Conservation (phyloP, 148 eudicot genomes). For the Drosera capensis region DNA sequence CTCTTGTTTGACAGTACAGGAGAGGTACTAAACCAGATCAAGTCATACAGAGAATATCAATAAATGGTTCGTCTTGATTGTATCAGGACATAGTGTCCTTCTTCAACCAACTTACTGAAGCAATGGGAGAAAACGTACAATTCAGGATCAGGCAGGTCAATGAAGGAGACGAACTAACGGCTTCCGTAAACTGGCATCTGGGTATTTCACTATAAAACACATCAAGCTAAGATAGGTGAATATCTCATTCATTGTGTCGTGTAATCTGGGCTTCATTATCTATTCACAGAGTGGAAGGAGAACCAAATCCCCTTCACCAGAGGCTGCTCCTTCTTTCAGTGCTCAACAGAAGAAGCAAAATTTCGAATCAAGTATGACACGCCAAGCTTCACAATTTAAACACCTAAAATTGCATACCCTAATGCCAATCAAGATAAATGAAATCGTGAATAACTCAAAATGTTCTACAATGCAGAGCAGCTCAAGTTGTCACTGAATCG, state of each 20-base stretch:
- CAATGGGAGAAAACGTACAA: conserved; percentile 53
- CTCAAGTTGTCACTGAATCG: conserved; percentile 52
- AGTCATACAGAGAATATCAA: neutral
- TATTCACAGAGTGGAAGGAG: conserved; percentile 66
- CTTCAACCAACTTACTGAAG: conserved; percentile 25
- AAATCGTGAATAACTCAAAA: neutral
- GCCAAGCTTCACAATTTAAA: neutral
- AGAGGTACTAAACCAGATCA: neutral
- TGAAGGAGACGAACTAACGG: conserved; percentile 36
- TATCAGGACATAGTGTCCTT: conserved; percentile 47
- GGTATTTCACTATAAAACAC: conserved; percentile 20
- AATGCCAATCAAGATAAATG: neutral
- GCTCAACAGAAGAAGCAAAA: conserved; percentile 27
- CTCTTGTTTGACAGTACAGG: neutral
- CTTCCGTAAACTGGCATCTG: conserved; percentile 55
- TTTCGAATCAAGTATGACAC: conserved; percentile 41
- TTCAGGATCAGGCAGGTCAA: conserved; percentile 38
- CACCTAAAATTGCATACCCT: neutral
- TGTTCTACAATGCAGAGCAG: conserved; percentile 29
- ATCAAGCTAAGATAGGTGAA: neutral
- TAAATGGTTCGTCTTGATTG: neutral
- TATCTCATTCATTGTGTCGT: neutral
- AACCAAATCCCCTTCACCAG: conserved; percentile 60
- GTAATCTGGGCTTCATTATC: neutral
- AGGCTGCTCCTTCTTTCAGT: conserved; percentile 58